Evolutionary conservation across 2,329 filamentous ascomycete species (phyloP), one percentile per base, ranked within the genome.

Genomic region (Penicillium sp.): DNA sequence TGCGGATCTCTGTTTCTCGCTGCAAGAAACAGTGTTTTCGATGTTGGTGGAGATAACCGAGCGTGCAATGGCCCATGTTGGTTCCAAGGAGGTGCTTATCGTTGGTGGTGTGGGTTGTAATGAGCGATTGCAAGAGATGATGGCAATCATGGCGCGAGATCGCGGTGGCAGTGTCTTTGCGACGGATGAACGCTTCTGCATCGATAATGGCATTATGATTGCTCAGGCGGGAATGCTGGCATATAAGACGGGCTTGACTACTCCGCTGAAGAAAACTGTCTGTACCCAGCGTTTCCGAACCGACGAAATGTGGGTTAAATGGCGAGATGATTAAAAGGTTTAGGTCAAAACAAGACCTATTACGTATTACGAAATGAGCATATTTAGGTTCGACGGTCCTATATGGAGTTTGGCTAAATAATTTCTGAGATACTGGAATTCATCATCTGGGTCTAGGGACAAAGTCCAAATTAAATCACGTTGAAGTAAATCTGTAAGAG

Each of bases 191-290:
- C 78, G 93, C 37, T 98, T 95, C 68, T 98, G 93, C 67, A 98
- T 98, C 59, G 93, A 98, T 70, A 98, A 98, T 62, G 93, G 93
- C 40, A 97, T 98, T 65, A 98, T 98, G 93, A 98, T 98, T 73
- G 93, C 93, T 1, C 91, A 98, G 68, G 93, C 93, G 1, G 93
- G 93, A 2, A 70, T 98, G 59, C 67, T 96, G 61, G 90, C 90
- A 1, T 93, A 86, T 66, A 77, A 84, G 67, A 90, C 83, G 13
- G 91, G 91, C 1, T 89, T 89, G 63, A 77, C 72, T 49, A 96
- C 89, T 1, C 72, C 78, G 6, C 66, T 97, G 38, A 82, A 85
- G 53, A 87, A 96, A 36, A 91, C 86, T 57, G 88, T 86, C 10
- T 95, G 86, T 68, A 91, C 87, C 11, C 87, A 91, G 67, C 76